Conservation (phyloP, 495 filamentous ascomycete genomes). For the Bathelium albidoporum region DNA sequence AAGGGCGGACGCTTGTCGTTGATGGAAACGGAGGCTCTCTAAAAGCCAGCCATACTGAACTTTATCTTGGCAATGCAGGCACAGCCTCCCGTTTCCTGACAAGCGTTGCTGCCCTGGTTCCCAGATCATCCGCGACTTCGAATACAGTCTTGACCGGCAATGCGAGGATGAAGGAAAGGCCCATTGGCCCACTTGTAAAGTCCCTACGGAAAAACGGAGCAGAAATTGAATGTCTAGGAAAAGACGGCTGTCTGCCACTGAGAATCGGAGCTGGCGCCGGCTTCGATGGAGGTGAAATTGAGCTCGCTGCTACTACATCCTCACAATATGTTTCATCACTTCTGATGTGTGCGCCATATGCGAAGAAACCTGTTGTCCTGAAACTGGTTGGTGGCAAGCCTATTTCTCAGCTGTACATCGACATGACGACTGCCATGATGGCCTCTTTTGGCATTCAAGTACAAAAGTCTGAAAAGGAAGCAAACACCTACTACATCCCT, state of each 20-base stretch:
- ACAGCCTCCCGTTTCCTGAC: slow-evolving; percentile 95
- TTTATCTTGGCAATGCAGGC: slow-evolving; percentile 95
- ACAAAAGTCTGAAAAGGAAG: slow-evolving; percentile 54
- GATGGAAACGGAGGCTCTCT: slow-evolving; percentile 82
- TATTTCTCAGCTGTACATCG: slow-evolving; percentile 93
- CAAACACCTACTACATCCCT: slow-evolving; percentile 91
- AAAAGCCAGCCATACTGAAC: slow-evolving; percentile 57
- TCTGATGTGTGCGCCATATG: slow-evolving; percentile 94
- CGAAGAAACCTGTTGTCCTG: slow-evolving; percentile 84
- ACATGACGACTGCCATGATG: slow-evolving; percentile 99
- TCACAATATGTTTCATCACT: slow-evolving; percentile 97
- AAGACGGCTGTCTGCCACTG: slow-evolving; percentile 69
- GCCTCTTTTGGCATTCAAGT: slow-evolving; percentile 80
- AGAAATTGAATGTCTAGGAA: slow-evolving; percentile 70
- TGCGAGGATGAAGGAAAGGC: slow-evolving; percentile 88
- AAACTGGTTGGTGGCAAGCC: slow-evolving; percentile 86
- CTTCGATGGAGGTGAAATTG: slow-evolving; percentile 83
- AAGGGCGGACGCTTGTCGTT: slow-evolving; percentile 80
- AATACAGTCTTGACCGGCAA: slow-evolving; percentile 86
- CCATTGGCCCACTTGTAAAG: slow-evolving; percentile 89
- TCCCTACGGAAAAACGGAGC: slow-evolving; percentile 78
- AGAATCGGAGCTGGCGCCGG: slow-evolving; percentile 73
- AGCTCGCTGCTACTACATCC: slow-evolving; percentile 85
- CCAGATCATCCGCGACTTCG: slow-evolving; percentile 44
- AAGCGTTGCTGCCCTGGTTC: slow-evolving; percentile 77